Percentiles rank a stretch among this genome's conserved stretches.
Evolutionary conservation across 2,329 filamentous ascomycete species (phyloP).

Genomic region (Diaporthe vaccinii): DNA sequence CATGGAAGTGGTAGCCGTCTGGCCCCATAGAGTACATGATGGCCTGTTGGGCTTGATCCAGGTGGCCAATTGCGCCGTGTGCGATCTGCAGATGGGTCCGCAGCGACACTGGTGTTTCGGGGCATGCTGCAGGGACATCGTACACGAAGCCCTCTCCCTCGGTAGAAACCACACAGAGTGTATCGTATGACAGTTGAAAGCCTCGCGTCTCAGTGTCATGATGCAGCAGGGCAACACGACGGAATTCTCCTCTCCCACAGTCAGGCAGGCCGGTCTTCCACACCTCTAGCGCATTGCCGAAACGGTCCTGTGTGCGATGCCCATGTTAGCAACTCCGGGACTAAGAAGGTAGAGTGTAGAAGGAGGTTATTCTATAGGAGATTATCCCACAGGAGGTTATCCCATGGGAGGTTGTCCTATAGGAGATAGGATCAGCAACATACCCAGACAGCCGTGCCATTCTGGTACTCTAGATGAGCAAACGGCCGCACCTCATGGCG

Average conservation of each 20-base stretch:
- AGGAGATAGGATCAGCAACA: neutral
- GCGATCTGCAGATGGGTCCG: constrained; percentile 55
- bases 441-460: constrained; percentile 58
- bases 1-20: constrained; percentile 57
- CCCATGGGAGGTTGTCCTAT: neutral
- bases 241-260: constrained; percentile 54
- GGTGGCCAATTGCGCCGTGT: constrained; percentile 57
- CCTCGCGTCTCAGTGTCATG: constrained; percentile 59
- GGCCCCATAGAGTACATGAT: constrained; percentile 60
- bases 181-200: constrained; percentile 58
- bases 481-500: constrained; percentile 54
- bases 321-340: neutral
- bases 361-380: neutral
- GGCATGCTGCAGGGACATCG: constrained; percentile 48
- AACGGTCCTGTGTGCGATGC: constrained; percentile 49
- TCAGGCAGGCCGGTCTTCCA: constrained; percentile 56
- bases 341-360: neutral
- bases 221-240: constrained; percentile 53
- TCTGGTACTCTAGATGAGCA: constrained; percentile 62
- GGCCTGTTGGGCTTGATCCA: constrained; percentile 56
- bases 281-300: constrained; percentile 59
- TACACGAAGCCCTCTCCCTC: constrained; percentile 60
- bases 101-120: constrained; percentile 49
- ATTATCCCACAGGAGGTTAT: neutral
- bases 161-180: constrained; percentile 60